Evolutionary conservation across 177 flowering plant species (phyloP), one percentile per base, ranked within the genome.

Genomic region (Vitis hybrid): DNA sequence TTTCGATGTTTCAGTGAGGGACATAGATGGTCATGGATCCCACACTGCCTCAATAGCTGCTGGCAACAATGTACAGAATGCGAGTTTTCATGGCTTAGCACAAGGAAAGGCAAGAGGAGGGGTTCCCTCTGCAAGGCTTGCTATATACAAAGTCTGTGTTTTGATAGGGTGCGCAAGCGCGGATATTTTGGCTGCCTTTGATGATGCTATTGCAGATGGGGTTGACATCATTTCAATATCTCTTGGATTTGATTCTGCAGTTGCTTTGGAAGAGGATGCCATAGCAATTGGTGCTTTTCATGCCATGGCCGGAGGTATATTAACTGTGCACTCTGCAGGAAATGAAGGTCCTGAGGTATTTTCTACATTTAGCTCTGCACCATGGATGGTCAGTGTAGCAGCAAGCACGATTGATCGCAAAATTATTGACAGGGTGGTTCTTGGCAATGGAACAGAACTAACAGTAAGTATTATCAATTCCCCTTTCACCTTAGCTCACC

Each of bases 321-420:
- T 64, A 1, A 52, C 65, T 27, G 2, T 66, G 8, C 30, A 66
- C 4, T 30, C 59, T 66, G 69, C 69, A 11, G 69, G 69, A n/a
- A 66, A 80, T 46, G 3, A 3, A n/a, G 80, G 82, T 16, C 76
- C 75, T 6, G 2, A 1, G 2, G 19, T 15, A 9, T 3, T 6
- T 11, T 3, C 73, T 3, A 11, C 35, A 0, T 2, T 27, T 6
- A 80, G 73, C 15, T 54, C 59, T 0, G 76, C 83, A 6, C 82
- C 82, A 24, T 80, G 82, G 82, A 2, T 71, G n/a, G 49, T 80
- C 9, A 49, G 69, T 0, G 78, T 80, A 0, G 82, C 83, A 14
- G 83, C 83, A 0, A 76, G 76, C 62, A 74, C 24, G 56, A 76
- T 40, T 7, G 82, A 80, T 51, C 72, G 82, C 4, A 15, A 14